These are phyloP conservation scores for Pseudopyrenochaeta lycopersici DNA, from an alignment of 2,329 filamentous ascomycete genomes.

Conservation along the genomic window DNA sequence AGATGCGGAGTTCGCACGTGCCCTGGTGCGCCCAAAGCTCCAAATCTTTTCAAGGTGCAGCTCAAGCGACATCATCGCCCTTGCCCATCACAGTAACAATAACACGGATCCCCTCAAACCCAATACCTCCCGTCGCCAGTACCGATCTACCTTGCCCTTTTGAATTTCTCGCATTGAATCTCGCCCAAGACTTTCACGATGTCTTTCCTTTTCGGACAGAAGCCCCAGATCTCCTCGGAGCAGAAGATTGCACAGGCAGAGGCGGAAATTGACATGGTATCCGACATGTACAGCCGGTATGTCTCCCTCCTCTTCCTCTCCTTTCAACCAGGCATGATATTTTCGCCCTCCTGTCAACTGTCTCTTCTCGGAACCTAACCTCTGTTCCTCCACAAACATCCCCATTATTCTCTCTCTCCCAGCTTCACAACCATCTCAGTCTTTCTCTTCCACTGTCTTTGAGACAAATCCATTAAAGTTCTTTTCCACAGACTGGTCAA, in stretches of 20 bases:
- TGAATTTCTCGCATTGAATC: background rate
- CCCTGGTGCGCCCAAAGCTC: slow-evolving; percentile 13
- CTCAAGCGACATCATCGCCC: slow-evolving; percentile 14
- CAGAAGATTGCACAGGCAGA: slow-evolving; percentile 98
- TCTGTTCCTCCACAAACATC: background rate
- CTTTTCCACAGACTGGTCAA: slow-evolving; percentile 72
- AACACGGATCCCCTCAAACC: background rate
- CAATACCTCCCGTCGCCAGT: background rate
- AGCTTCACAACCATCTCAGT: background rate
- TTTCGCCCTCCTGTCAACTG: background rate
- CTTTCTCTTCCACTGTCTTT: background rate
- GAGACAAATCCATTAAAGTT: slow-evolving; percentile 1
- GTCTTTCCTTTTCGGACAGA: slow-evolving; percentile 62
- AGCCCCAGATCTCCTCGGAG: slow-evolving; percentile 88
- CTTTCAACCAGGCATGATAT: background rate
- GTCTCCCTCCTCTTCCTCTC: background rate
- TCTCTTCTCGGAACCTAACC: background rate
- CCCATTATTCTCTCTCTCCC: background rate
- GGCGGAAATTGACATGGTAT: slow-evolving; percentile 96
- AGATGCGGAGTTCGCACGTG: slow-evolving; percentile 6
- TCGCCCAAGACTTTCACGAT: slow-evolving; percentile 24
- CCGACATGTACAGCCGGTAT: slow-evolving; percentile 98
- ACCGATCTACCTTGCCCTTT: no score
- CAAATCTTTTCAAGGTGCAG: slow-evolving; percentile 10
- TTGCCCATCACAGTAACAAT: background rate